Percentiles rank a stretch among this genome's conserved stretches.
Evolutionary conservation across 2,329 filamentous ascomycete genomes (phyloP).

Genomic region (Aspergillus transmontanensis): DNA sequence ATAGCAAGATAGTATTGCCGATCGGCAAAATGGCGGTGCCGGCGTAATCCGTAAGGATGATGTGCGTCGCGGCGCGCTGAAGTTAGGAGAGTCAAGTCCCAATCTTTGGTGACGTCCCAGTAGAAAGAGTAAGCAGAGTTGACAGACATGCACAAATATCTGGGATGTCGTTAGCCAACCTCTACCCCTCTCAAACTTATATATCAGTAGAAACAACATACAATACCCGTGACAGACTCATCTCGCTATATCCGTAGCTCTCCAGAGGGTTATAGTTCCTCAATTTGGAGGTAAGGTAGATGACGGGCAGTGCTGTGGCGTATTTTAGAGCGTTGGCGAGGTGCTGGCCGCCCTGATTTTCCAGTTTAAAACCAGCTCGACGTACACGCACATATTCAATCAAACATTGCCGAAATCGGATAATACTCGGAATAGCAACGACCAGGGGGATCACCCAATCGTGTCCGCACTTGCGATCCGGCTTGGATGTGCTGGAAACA

Average conservation of each 20-base stretch:
- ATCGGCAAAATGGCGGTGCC: slow-evolving; percentile 71
- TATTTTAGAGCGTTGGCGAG: slow-evolving; percentile 95
- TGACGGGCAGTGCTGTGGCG: slow-evolving; percentile 88
- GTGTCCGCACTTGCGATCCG: slow-evolving; percentile 81
- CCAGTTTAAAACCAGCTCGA: slow-evolving; percentile 47
- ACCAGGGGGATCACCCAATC: slow-evolving; percentile 79
- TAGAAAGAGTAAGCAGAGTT: slow-evolving; percentile 97
- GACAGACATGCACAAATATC: slow-evolving; percentile 72
- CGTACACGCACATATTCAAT: slow-evolving; percentile 80
- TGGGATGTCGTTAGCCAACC: slow-evolving; percentile 35
- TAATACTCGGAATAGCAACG: slow-evolving; percentile 78
- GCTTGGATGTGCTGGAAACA: slow-evolving; percentile 74
- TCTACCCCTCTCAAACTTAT: background rate
- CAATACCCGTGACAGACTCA: slow-evolving; percentile 59
- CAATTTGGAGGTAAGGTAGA: slow-evolving; percentile 76
- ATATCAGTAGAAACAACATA: slow-evolving; percentile 23
- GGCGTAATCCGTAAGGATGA: slow-evolving; percentile 76
- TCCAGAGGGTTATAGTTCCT: slow-evolving; percentile 59
- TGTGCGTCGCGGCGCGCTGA: slow-evolving; percentile 61
- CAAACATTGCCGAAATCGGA: slow-evolving; percentile 87
- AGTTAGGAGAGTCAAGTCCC: slow-evolving; percentile 86
- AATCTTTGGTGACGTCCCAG: slow-evolving; percentile 96
- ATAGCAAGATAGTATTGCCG: slow-evolving; percentile 83
- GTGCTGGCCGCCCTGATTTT: slow-evolving; percentile 80
- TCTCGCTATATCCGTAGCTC: slow-evolving; percentile 55